Conservation (phyloP, 805 yeast genomes). For the Candida adriatica region DNA sequence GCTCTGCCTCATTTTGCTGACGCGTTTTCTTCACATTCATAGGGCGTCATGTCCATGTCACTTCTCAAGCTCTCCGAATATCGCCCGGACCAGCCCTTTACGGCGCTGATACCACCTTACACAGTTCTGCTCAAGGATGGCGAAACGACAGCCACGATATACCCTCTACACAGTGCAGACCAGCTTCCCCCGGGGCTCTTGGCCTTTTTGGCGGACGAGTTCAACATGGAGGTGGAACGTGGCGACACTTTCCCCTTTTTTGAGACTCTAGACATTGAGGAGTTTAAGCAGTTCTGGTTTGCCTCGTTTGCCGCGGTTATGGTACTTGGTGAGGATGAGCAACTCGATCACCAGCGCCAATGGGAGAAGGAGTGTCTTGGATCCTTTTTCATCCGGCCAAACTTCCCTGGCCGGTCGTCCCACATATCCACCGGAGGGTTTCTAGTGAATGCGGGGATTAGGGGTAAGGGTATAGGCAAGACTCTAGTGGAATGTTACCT, state of each 20-base stretch:
- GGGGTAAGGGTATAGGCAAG: slow-evolving; percentile 88
- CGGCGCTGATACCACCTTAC: slow-evolving; percentile 41
- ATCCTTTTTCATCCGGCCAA: slow-evolving; percentile 75
- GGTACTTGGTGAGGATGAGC: slow-evolving; percentile 69
- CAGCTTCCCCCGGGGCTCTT: slow-evolving; percentile 73
- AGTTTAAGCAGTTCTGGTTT: slow-evolving; percentile 85
- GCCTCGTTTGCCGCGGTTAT: slow-evolving; percentile 72
- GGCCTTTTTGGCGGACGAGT: slow-evolving; percentile 83
- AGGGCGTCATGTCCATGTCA: slow-evolving; percentile 10
- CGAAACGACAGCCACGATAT: slow-evolving; percentile 88
- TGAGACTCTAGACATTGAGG: slow-evolving; percentile 67
- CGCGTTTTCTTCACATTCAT: too few relatives aligned
- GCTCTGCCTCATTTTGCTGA: too few relatives aligned
- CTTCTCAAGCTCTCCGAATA: slow-evolving; percentile 12
- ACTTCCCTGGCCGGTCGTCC: slow-evolving; percentile 87
- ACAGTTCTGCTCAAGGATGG: slow-evolving; percentile 81
- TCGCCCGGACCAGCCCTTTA: slow-evolving; percentile 20
- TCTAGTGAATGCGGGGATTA: slow-evolving; percentile 84
- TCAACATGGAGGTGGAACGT: slow-evolving; percentile 83
- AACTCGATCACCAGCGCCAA: slow-evolving; percentile 46
- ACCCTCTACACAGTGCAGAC: slow-evolving; percentile 65
- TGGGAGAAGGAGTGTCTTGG: slow-evolving; percentile 96
- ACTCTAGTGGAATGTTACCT: slow-evolving; percentile 77
- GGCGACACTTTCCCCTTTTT: slow-evolving; percentile 87
- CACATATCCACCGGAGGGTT: slow-evolving; percentile 91